Evolutionary conservation across 1,284 basidiomycete genomes (phyloP).

Genomic region (Trichosporon asahii): DNA sequence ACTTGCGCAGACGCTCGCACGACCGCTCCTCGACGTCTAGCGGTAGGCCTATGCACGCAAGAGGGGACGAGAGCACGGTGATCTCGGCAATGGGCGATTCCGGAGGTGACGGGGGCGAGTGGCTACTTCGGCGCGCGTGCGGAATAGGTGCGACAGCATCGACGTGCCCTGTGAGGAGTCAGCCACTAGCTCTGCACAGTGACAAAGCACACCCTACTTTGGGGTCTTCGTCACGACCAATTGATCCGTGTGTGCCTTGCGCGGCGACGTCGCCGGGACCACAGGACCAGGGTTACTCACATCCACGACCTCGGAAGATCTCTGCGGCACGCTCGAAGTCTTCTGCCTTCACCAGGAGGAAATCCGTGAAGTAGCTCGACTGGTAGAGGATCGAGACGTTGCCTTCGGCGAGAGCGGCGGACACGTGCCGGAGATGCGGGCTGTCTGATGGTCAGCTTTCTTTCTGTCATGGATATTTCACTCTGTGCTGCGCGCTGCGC

Average conservation of each 20-base stretch:
- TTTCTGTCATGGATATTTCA: background rate
- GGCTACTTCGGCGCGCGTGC: background rate
- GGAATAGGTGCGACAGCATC: conserved; percentile 20
- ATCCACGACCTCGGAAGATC: conserved; percentile 40
- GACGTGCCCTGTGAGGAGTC: conserved; percentile 30
- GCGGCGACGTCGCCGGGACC: background rate
- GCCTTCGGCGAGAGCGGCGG: conserved; percentile 69
- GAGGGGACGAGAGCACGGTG: conserved; percentile 35
- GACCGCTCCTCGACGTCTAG: conserved; percentile 26
- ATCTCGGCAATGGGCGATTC: conserved; percentile 31
- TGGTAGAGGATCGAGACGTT: conserved; percentile 81
- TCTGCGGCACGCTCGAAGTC: conserved; percentile 37
- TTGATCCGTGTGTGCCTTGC: background rate
- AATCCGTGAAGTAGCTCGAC: conserved; percentile 79
- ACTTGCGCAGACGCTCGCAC: conserved; percentile 32
- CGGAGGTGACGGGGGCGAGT: background rate
- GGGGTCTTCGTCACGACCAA: background rate
- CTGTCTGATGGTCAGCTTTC: conserved; percentile 34
- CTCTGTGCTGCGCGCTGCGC: no score
- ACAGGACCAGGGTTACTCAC: conserved; percentile 29
- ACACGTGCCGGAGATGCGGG: conserved; percentile 64
- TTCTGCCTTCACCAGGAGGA: conserved; percentile 60
- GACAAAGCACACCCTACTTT: background rate
- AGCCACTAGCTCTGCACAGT: background rate
- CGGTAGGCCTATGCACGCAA: conserved; percentile 41